A percentile compares a stretch with the other conserved stretches of the same genome.
phyloP scores from a whole-genome alignment of 306 rosid species.

The Elaeagnus macrophylla region DNA sequence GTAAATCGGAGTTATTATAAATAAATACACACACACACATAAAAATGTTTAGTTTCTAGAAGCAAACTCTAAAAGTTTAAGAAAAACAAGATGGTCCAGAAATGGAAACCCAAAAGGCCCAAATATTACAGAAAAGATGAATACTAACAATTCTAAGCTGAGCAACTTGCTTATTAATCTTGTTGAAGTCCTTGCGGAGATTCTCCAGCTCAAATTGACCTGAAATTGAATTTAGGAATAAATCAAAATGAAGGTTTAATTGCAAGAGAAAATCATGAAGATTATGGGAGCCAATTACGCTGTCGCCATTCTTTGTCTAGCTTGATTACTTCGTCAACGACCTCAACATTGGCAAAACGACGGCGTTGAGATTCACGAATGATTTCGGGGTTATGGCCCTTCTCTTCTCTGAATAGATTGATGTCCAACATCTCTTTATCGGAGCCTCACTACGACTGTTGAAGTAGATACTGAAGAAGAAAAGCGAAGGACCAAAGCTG shows the following conservation, averaged over 20 bases:
- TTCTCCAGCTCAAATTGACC: slow-evolving; percentile 70
- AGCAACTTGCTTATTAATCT: slow-evolving; percentile 65
- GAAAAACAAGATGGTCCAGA: not conserved
- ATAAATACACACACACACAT: not conserved
- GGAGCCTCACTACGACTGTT: not conserved
- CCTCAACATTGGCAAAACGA: slow-evolving; percentile 68
- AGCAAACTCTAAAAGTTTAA: too few species aligned
- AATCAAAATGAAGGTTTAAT: too few species aligned
- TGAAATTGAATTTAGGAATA: not conserved
- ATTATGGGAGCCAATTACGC: slow-evolving; percentile 28
- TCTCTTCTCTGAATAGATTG: slow-evolving; percentile 77
- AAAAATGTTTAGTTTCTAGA: not conserved
- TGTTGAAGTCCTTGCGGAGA: slow-evolving; percentile 69
- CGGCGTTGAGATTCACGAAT: slow-evolving; percentile 92
- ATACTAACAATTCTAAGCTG: slow-evolving; percentile 47
- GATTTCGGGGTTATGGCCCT: slow-evolving; percentile 71
- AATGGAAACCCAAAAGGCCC: not conserved
- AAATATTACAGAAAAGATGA: not conserved
- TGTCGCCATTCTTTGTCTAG: slow-evolving; percentile 90
- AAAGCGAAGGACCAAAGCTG: not conserved
- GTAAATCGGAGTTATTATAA: not conserved
- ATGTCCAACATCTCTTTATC: slow-evolving; percentile 57
- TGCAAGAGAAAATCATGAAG: not conserved
- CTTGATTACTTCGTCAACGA: slow-evolving; percentile 67
- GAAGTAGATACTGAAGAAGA: not conserved